Conservation (phyloP, 768 basidiomycete species). For the Kwoniella bestiolae region DNA sequence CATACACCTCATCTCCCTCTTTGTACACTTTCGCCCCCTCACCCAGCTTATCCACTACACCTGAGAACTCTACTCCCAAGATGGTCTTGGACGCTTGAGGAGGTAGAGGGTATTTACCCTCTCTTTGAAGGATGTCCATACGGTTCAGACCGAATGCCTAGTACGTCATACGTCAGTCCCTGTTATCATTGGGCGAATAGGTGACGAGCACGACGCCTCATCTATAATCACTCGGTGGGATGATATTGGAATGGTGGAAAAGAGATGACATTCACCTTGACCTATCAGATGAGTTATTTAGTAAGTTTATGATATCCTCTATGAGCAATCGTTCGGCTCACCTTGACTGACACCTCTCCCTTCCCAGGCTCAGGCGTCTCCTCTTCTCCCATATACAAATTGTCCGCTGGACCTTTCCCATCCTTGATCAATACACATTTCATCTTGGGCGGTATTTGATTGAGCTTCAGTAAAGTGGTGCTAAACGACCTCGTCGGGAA, state of each 20-base stretch:
- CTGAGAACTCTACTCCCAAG: slow-evolving; percentile 87
- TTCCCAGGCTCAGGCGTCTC: slow-evolving; percentile 66
- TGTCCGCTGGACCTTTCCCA: slow-evolving; percentile 73
- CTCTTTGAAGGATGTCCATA: slow-evolving; percentile 71
- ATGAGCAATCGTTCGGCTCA: slow-evolving; percentile 32
- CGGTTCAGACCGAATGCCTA: slow-evolving; percentile 85
- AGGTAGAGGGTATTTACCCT: slow-evolving; percentile 70
- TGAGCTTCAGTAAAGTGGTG: not conserved
- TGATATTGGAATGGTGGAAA: too few relatives aligned
- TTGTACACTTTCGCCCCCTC: slow-evolving; percentile 64
- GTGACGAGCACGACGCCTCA: too few relatives aligned
- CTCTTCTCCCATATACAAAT: slow-evolving; percentile 75
- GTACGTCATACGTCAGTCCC: too few relatives aligned
- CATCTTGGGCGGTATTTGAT: slow-evolving; percentile 61
- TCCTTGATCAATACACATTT: slow-evolving; percentile 78
- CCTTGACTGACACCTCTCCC: slow-evolving; percentile 80
- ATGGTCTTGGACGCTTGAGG: slow-evolving; percentile 70
- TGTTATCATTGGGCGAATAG: too few relatives aligned
- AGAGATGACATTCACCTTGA: too few relatives aligned
- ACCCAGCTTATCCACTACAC: slow-evolving; percentile 66
- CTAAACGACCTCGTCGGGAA: not conserved
- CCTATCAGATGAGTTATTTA: too few relatives aligned
- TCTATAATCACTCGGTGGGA: too few relatives aligned
- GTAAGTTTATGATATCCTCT: too few relatives aligned
- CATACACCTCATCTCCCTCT: slow-evolving; percentile 74